These are phyloP conservation scores for Nicotiana tomentosiformis DNA, from an alignment of 257 asterid species.

Conservation along the genomic window DNA sequence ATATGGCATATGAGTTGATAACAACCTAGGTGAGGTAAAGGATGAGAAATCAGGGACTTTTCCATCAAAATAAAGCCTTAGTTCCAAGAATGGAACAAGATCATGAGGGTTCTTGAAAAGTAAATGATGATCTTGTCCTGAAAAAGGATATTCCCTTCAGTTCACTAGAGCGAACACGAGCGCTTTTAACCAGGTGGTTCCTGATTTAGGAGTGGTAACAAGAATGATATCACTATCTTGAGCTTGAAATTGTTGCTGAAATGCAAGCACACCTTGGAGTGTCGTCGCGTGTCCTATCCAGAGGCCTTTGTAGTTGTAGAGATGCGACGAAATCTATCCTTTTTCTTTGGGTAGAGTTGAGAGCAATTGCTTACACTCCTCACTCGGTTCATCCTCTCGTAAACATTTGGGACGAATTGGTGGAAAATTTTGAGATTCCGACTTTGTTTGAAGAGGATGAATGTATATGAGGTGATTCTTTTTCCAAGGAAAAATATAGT, in stretches of 20 bases:
- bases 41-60: not conserved
- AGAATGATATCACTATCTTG: conserved; percentile 32
- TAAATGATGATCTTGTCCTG: conserved; percentile 11
- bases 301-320: conserved; percentile 41
- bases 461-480: too few relatives aligned
- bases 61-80: not conserved
- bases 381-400: too few relatives aligned
- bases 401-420: too few relatives aligned
- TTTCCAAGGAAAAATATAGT: conserved; percentile 1
- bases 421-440: too few relatives aligned
- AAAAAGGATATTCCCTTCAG: not conserved
- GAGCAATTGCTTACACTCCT: too few relatives aligned
- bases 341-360: too few relatives aligned
- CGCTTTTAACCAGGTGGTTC: not conserved
- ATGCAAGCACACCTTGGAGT: conserved; percentile 27
- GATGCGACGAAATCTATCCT: too few relatives aligned
- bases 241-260: conserved; percentile 30
- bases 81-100: conserved; percentile 14
- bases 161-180: not conserved
- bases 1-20: conserved; percentile 12
- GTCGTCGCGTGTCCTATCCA: conserved; percentile 23
- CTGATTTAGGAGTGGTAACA: conserved; percentile 49
- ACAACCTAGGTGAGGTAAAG: not conserved
- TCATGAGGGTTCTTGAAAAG: conserved; percentile 12
- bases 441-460: too few relatives aligned